Evolutionary conservation across 257 asterid species (phyloP).

Genomic region (Anisodus acutangulus): DNA sequence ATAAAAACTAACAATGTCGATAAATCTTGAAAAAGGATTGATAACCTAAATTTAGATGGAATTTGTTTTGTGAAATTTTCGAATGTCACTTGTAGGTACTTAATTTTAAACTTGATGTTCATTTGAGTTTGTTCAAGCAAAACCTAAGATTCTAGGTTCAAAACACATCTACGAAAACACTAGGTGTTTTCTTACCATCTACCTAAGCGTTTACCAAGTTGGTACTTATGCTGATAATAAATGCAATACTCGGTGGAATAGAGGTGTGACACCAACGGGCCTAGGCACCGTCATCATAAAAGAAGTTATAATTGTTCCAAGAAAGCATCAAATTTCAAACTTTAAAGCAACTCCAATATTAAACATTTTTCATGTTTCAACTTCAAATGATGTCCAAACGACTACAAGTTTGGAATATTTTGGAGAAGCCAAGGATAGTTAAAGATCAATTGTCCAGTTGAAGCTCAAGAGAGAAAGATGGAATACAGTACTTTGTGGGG

Average conservation of each 20-base stretch:
- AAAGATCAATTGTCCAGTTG: background rate
- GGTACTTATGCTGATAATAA: background rate
- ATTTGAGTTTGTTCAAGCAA: no score
- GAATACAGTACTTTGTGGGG: background rate
- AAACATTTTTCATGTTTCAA: background rate
- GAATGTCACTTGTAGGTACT: no score
- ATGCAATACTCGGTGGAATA: background rate
- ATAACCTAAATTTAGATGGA: no score
- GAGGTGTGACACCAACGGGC: background rate
- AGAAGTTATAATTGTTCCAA: background rate
- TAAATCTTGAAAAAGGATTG: no score
- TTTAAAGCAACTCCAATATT: background rate
- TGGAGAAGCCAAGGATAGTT: background rate
- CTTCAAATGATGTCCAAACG: no score
- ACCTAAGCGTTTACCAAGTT: background rate
- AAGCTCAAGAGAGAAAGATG: background rate
- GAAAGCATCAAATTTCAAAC: background rate
- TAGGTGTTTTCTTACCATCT: background rate
- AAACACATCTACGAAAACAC: no score
- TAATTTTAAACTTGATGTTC: no score
- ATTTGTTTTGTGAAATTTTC: no score
- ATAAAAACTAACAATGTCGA: no score
- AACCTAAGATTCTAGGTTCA: background rate
- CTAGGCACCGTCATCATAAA: background rate
- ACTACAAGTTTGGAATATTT: background rate